Conservation (phyloP, 1,284 basidiomycete species). For the Xanthoconium separans region DNA sequence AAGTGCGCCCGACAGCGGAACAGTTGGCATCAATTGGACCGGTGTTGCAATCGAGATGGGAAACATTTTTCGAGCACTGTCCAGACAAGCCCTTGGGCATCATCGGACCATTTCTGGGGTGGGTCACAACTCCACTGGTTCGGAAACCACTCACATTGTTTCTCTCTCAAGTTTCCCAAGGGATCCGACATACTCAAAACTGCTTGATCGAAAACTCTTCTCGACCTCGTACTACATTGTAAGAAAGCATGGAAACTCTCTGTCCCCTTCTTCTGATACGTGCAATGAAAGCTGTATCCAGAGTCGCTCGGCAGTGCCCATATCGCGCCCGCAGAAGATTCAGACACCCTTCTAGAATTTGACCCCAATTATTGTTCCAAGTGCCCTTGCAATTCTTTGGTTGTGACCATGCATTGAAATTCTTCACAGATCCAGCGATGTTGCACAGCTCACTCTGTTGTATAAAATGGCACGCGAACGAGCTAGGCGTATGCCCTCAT, state of each 20-base stretch:
- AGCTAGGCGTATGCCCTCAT: slow-evolving; percentile 52
- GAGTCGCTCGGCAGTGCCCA: slow-evolving; percentile 29
- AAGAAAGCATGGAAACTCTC: neutral
- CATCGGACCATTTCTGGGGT: slow-evolving; percentile 17
- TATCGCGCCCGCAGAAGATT: slow-evolving; percentile 26
- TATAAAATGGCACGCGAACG: slow-evolving; percentile 23
- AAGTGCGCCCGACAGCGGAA: slow-evolving; percentile 37
- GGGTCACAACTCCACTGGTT: neutral
- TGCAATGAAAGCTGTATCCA: slow-evolving; percentile 26
- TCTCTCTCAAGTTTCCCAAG: slow-evolving; percentile 4
- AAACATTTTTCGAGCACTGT: slow-evolving; percentile 32
- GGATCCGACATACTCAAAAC: neutral
- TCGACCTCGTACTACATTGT: slow-evolving; percentile 13
- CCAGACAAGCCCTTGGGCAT: slow-evolving; percentile 26
- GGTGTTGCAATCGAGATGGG: slow-evolving; percentile 39
- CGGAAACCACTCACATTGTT: neutral
- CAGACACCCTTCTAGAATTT: slow-evolving; percentile 22
- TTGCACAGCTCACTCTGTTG: slow-evolving; percentile 11
- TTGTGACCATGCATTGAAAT: neutral
- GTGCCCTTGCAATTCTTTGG: neutral
- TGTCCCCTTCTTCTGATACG: neutral
- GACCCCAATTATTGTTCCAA: slow-evolving; percentile 10
- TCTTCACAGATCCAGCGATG: slow-evolving; percentile 9
- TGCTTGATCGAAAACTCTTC: slow-evolving; percentile 10
- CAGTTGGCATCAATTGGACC: slow-evolving; percentile 39